Base-by-base conservation (phyloP, 805 yeast species). In the Metschnikowia lunata region DNA sequence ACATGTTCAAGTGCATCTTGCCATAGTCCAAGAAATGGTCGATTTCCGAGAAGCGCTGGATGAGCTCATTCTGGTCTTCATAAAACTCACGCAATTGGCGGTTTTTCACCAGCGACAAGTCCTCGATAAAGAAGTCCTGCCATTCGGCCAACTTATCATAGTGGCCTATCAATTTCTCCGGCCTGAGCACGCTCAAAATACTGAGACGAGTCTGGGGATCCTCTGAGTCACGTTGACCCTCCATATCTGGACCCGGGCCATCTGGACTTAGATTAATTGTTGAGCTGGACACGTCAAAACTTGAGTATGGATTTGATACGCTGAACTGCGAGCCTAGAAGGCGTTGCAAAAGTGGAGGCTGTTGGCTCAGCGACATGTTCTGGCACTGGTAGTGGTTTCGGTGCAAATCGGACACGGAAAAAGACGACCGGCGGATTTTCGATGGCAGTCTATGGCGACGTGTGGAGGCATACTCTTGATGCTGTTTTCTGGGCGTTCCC, bases 21-120 rank as follows among this genome's bases (percentile, higher is more conserved):
- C 89, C 89, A 4, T 87, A 77, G 56, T 84, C 93, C 37, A 85
- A 67, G 40, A 85, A 66, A 40, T 69, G 66, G 58, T 85, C 95
- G 26, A 85, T 78, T 46, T 78, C 83, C 31, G 61, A 60, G 54
- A 76, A 83, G 42, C 78, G 67, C 23, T 72, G 76, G 41, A 85
- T 78, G 41, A 80, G 58, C 34, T 70, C 77, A 58, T 85, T 85
- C 61, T 85, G 91, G 2, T 64, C 58, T 34, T 62, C 60, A 61
- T 86, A 85, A 59, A 65, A 84, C 14, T 59, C 44, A 26, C 69
- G 62, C 6, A 77, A 40, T 9, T 51, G 43, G 34, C 50, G 58
- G 18, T 55, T 62, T 37, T 59, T 59, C 13, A 62, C 48, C 8
- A 43, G 50, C 12, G 53, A 40, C 23, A 46, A 39, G 37, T 60